Base-by-base conservation (phyloP, 208 protist genomes). In the Borovskyia barvae region DNA sequence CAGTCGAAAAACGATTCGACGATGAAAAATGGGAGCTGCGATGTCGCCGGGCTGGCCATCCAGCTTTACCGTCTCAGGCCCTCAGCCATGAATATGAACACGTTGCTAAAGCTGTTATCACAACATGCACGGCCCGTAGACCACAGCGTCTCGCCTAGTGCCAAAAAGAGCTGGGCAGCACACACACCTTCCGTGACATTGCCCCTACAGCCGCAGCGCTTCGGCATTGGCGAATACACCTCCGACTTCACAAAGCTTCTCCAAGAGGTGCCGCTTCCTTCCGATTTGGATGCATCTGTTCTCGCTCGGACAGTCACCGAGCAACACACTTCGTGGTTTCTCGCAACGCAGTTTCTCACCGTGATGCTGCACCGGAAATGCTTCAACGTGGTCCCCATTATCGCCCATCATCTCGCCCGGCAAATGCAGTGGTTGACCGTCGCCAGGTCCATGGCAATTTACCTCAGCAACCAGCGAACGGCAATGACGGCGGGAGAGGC, bases 21-120 rank as follows among this genome's bases (percentile, higher is more conserved):
- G 5, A 7, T 7, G 36, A 25, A 37, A 9, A 17, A 20, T 35
- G 49, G 12, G 17, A 3, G 15, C 47, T 24, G 3, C 5, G 20
- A 41, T 17, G 50, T 75, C 2, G 57, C 47, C 17, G 60, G 72
- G 8, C 12, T 82, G 6, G 66, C 75, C 7, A 50, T 68, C 19
- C 40, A 63, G 17, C 42, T 90, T 20, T 90, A 90, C 32, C 40
- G 52, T 2, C 63, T 72, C 24, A 76, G 72, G n/a, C 80, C 84
- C 0, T 77, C 58, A 17, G 59, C 75, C 3, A 86, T 84, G 80
- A 91, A 91, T 57, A 57, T 91, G 43, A 91, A 91, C 63, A 82
- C 77, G 1, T 59, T 91, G 5, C 51, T 87, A 20, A 75, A 73
- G 26, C 36, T 91, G 1, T 40, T 77, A 14, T 72, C 66, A 25